These are phyloP conservation scores for Oryza punctata DNA, from an alignment of 176 grass and related monocot species.

Conservation along the genomic window DNA sequence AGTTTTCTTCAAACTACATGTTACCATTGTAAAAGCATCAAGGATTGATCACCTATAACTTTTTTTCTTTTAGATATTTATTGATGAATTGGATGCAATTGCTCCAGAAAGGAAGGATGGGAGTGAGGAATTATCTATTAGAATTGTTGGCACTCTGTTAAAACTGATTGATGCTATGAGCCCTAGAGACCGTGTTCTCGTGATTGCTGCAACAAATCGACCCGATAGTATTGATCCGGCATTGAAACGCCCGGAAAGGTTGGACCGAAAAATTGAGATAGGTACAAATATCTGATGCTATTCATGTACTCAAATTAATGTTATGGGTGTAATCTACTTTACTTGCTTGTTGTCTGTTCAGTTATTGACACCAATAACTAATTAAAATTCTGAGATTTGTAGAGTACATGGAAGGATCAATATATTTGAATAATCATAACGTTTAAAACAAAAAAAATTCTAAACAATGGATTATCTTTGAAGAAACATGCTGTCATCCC, in stretches of 20 bases:
- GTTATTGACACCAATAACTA: slow-evolving; percentile 4
- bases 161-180: slow-evolving; percentile 91
- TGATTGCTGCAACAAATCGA: slow-evolving; percentile 90
- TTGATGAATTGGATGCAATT: slow-evolving; percentile 99
- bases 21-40: slow-evolving; percentile 4
- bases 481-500: background rate
- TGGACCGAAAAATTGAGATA: slow-evolving; percentile 93
- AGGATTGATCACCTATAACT: slow-evolving; percentile 32
- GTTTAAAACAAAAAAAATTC: slow-evolving; percentile 21
- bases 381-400: background rate
- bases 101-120: slow-evolving; percentile 87
- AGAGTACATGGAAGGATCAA: slow-evolving; percentile 12
- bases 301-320: slow-evolving; percentile 19
- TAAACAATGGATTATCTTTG: background rate
- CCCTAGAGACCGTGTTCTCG: slow-evolving; percentile 69
- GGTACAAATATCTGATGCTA: slow-evolving; percentile 56
- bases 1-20: background rate
- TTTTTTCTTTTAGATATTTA: slow-evolving; percentile 74
- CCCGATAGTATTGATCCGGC: slow-evolving; percentile 87
- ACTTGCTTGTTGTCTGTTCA: slow-evolving; percentile 16
- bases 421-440: slow-evolving; percentile 1
- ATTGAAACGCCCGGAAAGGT: slow-evolving; percentile 71
- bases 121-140: slow-evolving; percentile 76
- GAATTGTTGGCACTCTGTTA: slow-evolving; percentile 87
- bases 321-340: slow-evolving; percentile 3